Evolutionary conservation across 306 rosid genomes (phyloP).

Genomic region (Coriaria nepalensis): DNA sequence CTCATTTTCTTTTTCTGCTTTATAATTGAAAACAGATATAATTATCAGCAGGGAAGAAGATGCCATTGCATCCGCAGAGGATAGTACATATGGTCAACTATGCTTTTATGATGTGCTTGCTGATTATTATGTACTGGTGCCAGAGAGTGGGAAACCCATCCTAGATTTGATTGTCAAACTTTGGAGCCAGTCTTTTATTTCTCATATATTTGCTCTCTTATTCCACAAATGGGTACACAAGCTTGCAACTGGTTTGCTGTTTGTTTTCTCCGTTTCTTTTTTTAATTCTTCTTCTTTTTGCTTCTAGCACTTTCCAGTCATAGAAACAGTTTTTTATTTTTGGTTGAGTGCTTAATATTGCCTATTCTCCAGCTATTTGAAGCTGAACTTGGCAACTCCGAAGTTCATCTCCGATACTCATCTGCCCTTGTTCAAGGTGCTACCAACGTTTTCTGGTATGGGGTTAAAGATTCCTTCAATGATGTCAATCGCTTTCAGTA

Average conservation of each 20-base stretch:
- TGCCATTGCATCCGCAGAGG: constrained; percentile 44
- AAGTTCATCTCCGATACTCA: constrained; percentile 89
- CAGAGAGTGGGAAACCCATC: constrained; percentile 71
- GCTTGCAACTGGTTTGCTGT: constrained; percentile 9
- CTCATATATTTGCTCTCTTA: constrained; percentile 75
- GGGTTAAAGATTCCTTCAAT: constrained; percentile 4
- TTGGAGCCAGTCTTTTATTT: constrained; percentile 98
- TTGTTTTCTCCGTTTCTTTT: neutral
- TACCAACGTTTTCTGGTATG: constrained; percentile 93
- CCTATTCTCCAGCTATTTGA: constrained; percentile 66
- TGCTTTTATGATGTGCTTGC: constrained; percentile 93
- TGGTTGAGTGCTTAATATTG: constrained; percentile 1
- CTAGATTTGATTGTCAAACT: constrained; percentile 82
- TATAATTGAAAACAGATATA: constrained; percentile 39
- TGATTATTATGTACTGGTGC: constrained; percentile 60
- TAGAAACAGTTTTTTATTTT: constrained; percentile 4
- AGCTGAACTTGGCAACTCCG: constrained; percentile 63
- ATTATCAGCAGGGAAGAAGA: constrained; percentile 67
- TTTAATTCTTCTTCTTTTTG: constrained; percentile 7
- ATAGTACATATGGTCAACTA: constrained; percentile 29
- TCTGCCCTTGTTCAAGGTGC: constrained; percentile 98
- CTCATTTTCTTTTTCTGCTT: constrained; percentile 13
- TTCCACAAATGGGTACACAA: constrained; percentile 93
- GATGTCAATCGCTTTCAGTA: neutral
- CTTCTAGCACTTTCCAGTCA: constrained; percentile 7